phyloP scores from a whole-genome alignment of 768 basidiomycete genomes.

The Hebeloma cylindrosporum region DNA sequence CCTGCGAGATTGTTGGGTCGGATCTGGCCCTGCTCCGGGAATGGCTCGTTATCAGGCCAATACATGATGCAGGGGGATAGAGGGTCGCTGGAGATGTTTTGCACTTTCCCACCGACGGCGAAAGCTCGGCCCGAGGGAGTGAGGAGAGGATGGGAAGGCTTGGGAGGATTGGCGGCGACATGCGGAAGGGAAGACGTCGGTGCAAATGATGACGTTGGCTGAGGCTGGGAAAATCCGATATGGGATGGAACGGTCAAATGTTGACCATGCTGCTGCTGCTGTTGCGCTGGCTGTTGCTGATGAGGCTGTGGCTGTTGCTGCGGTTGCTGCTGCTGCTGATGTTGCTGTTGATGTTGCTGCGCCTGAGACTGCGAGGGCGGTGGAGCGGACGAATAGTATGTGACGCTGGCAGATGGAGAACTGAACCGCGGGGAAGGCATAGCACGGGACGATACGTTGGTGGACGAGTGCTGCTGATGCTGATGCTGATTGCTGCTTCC shows the following conservation, averaged over 20 bases:
- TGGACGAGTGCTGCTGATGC: slow-evolving; percentile 11
- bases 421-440: slow-evolving; percentile 23
- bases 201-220: slow-evolving; percentile 19
- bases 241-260: slow-evolving; percentile 4
- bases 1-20: slow-evolving; percentile 57
- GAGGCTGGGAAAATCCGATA: slow-evolving; percentile 14
- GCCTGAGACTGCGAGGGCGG: slow-evolving; percentile 13
- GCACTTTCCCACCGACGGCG: slow-evolving; percentile 73
- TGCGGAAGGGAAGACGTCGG: slow-evolving; percentile 16
- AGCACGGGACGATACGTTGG: slow-evolving; percentile 21
- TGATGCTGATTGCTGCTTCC: slow-evolving; percentile 7
- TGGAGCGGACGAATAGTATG: slow-evolving; percentile 29
- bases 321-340: slow-evolving; percentile 14
- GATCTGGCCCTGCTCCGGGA: slow-evolving; percentile 80
- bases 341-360: slow-evolving; percentile 20
- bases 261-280: slow-evolving; percentile 14
- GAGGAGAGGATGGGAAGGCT: slow-evolving; percentile 65
- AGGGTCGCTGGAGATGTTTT: slow-evolving; percentile 76
- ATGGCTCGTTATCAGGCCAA: slow-evolving; percentile 88
- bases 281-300: slow-evolving; percentile 11
- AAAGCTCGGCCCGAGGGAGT: slow-evolving; percentile 83
- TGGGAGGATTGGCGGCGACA: slow-evolving; percentile 28
- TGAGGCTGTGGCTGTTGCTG: slow-evolving; percentile 2
- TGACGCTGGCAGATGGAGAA: slow-evolving; percentile 12
- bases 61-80: slow-evolving; percentile 78